Base-by-base conservation (phyloP, 345 rosid genomes). In the Ceriops decandra region DNA sequence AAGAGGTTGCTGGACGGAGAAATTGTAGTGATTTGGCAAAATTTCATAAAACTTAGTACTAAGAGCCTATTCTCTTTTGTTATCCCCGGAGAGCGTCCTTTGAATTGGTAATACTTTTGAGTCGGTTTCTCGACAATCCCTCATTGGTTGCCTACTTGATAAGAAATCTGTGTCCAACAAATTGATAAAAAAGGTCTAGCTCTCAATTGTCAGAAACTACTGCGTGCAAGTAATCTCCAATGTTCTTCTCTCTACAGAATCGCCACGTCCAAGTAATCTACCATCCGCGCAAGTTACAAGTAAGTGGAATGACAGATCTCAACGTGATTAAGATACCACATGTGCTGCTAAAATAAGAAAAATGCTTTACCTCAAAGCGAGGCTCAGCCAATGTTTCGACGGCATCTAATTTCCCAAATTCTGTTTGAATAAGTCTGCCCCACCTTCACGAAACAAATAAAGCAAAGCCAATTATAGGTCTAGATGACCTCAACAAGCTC, bases 231-330 rank as follows among this genome's bases (percentile, higher is more conserved):
- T 33, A 36, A 36, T 36, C 35, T 33, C 35, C 13, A 0, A 36
- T 26, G 26, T 8, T 1, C 28, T 68, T 1, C 28, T 68, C 72
- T 70, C 68, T 76, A 86, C 52, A 81, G 71, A 70, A 88, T 81
- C 16, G 98, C 95, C 80, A 91, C 95, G 58, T 93, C 98, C 83
- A 93, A 83, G 82, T 89, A 89, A 74, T 93, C 97, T 64, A 96
- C 97, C 57, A 93, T 89, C 98, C 91, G 84, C 61, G 76, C 35
- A 74, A 0, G 22, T 26, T 64, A 61, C 67, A 49, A 27, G 62
- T 52, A 21, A 42, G 49, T 74, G 15, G 22, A 51, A 78, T 47
- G 46, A 68, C 52, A 68, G 27, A 28, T 60, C 46, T 42, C 30
- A 57, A 47, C 17, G 10, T 27, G n/a, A 36, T 7, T 64, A 69